Evolutionary conservation across 73 alveolate species (phyloP).

Genomic region (Tetrahymena elliotti): DNA sequence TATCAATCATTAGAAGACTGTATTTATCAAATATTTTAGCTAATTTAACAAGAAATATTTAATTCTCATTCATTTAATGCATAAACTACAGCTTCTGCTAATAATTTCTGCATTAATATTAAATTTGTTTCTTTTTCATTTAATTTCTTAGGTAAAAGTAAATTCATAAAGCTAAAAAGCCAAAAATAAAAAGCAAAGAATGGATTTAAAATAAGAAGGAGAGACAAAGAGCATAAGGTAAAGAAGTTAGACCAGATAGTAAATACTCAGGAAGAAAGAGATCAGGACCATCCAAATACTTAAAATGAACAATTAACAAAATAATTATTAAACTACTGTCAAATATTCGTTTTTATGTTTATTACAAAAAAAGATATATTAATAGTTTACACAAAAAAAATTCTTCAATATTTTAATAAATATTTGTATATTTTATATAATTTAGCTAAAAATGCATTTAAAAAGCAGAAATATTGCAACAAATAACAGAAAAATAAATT

Average conservation of each 20-base stretch:
- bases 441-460: no score
- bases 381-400: no score
- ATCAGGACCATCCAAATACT: neutral
- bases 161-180: slow-evolving; percentile 29
- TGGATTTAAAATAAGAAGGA: slow-evolving; percentile 88
- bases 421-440: no score
- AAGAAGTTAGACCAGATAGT: slow-evolving; percentile 79
- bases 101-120: neutral
- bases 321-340: neutral
- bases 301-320: neutral
- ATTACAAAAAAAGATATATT: no score
- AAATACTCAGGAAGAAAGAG: slow-evolving; percentile 93
- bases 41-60: no score
- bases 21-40: neutral
- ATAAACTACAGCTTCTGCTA: neutral
- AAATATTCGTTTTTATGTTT: neutral
- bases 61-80: no score
- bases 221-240: slow-evolving; percentile 80
- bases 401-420: no score
- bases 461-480: no score
- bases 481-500: no score
- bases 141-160: neutral
- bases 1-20: neutral
- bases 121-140: neutral
- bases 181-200: slow-evolving; percentile 31